Evolutionary conservation across 192 early-diverging fungal species (phyloP), one percentile per base, ranked within the genome.

Genomic region (Thoreauomyces humboldtii): DNA sequence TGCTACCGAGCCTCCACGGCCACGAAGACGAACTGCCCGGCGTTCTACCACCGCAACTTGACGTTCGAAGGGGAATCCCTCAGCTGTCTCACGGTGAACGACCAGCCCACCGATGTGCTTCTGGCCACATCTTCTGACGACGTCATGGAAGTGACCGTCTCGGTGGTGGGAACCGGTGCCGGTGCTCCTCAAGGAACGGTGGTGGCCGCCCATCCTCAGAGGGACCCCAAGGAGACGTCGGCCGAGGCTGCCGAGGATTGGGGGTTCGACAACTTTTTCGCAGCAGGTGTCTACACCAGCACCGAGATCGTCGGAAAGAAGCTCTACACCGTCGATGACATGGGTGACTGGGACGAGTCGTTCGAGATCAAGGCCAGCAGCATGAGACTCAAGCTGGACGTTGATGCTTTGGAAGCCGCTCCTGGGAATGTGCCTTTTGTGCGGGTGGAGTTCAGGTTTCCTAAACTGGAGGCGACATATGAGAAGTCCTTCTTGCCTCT

Each of bases 401-500:
- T 22, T 11, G 28, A 41, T 22, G 22, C 22, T 9, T 60, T 19
- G 15, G 21, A 45, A 11, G 56, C 32, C 1, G 54, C 12, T 28
- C 5, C 45, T 1, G 32, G 17, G 54, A 28, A 59, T 4, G 42
- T 55, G 15, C 61, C 66, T 15, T 58, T 60, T 19, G 37, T 73
- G n/a, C 44, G 27, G n/a, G 29, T 79, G 21, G 71, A 75, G 32
- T 65, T 79, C 46, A 60, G 65, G 42, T 79, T 73, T 48, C 77
- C 77, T 1, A 59, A 56, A 32, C 48, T 79, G 33, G 67, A 80
- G 67, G 73, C 71, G 7, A 71, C 69, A 0, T 80, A 80, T 48
- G 66, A 74, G 47, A 80, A 80, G 46, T 42, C 32, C 0, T 80
- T 76, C 57, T 48, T 80, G 7, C 62, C 66, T 1, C 28, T 80